Evolutionary conservation across 306 rosid genomes (phyloP).

Genomic region (Glycine latifolia): DNA sequence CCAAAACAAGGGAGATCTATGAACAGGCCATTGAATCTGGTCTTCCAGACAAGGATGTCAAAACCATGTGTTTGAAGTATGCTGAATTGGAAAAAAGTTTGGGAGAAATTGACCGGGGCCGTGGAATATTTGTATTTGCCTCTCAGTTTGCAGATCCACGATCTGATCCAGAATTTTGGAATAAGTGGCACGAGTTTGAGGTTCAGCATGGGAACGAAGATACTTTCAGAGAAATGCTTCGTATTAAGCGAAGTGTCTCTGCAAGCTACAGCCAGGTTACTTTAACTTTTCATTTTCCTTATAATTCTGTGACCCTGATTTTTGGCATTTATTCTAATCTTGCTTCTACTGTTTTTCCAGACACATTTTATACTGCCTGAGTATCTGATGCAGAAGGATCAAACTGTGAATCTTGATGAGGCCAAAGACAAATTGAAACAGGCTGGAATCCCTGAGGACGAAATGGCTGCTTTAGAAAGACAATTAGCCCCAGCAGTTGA

Average conservation of each 20-base stretch:
- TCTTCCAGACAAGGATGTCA: slow-evolving; percentile 94
- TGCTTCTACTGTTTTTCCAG: slow-evolving; percentile 55
- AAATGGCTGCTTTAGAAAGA: slow-evolving; percentile 93
- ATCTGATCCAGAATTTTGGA: slow-evolving; percentile 86
- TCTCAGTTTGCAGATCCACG: slow-evolving; percentile 94
- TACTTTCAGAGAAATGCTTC: slow-evolving; percentile 96
- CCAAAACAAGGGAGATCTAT: slow-evolving; percentile 55
- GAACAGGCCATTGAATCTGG: slow-evolving; percentile 66
- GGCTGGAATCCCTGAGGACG: slow-evolving; percentile 94
- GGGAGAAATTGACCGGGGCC: slow-evolving; percentile 94
- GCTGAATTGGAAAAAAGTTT: slow-evolving; percentile 93
- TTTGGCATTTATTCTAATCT: slow-evolving; percentile 26
- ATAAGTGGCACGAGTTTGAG: slow-evolving; percentile 92
- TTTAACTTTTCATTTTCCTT: slow-evolving; percentile 21
- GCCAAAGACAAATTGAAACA: slow-evolving; percentile 89
- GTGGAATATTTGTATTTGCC: slow-evolving; percentile 72
- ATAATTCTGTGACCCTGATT: not conserved
- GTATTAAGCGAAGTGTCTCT: slow-evolving; percentile 90
- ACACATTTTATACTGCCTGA: slow-evolving; percentile 86
- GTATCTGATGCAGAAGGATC: slow-evolving; percentile 95
- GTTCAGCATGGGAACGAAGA: slow-evolving; percentile 94
- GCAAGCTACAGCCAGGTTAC: slow-evolving; percentile 92
- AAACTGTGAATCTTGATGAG: slow-evolving; percentile 78
- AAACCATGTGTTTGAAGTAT: slow-evolving; percentile 83
- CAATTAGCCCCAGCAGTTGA: slow-evolving; percentile 73